phyloP scores from a whole-genome alignment of 1,139 yeast genomes.

The Blastobotrys buckinghamii region DNA sequence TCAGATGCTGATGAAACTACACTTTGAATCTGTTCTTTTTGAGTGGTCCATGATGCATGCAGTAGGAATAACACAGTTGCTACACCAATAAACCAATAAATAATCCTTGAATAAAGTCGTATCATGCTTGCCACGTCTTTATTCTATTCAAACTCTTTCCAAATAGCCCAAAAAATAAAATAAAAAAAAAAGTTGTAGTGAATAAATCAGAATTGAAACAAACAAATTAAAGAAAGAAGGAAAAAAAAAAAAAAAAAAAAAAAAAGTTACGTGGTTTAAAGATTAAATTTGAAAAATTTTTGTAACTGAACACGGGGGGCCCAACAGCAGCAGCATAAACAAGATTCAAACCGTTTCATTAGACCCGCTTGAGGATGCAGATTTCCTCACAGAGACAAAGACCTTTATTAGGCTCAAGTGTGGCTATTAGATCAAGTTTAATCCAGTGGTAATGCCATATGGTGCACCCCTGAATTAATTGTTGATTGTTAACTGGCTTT shows the following conservation, averaged over 20 bases:
- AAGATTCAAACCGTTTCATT: no score
- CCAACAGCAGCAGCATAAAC: no score
- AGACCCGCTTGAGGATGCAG: no score
- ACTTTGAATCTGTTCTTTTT: slow-evolving; percentile 5
- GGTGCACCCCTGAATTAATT: no score
- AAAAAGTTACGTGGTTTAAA: not conserved
- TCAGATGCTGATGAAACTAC: not conserved
- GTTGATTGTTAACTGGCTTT: no score
- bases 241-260: not conserved
- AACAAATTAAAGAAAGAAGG: no score
- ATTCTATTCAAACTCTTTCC: not conserved
- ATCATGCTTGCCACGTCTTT: slow-evolving; percentile 5
- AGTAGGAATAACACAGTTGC: slow-evolving; percentile 4
- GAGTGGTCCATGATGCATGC: slow-evolving; percentile 10
- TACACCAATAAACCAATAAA: slow-evolving; percentile 12
- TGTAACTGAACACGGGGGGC: no score
- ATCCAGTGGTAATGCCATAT: no score
- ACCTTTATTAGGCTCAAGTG: no score
- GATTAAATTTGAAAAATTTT: not conserved
- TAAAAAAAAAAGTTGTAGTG: not conserved
- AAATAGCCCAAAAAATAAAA: not conserved
- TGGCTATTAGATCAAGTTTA: no score
- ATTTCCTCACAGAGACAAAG: no score
- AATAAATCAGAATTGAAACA: not conserved
- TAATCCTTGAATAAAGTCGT: slow-evolving; percentile 11